Evolutionary conservation across 1,139 yeast species (phyloP), one percentile per base, ranked within the genome.

Genomic region (Nakaseomyces bracarensis): DNA sequence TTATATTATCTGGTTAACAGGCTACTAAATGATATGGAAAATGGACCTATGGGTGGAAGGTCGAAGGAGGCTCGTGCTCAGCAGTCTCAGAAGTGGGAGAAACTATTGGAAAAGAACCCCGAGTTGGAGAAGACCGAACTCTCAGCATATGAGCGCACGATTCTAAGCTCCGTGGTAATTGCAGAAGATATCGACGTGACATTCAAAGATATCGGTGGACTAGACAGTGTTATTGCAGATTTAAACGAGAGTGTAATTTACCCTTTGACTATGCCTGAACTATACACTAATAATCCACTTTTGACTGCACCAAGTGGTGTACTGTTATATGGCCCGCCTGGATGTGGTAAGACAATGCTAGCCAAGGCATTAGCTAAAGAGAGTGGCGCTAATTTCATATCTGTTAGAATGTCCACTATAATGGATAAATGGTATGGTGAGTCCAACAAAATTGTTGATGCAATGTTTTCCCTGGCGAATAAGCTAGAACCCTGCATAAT

Each of bases 351-450:
- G 64, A 91, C 97, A 9, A 85, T 91, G 96, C 70, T 91, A 54
- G 97, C 97, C 16, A 89, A 89, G 61, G 97, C 97, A 0, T 73
- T 91, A 39, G 97, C 97, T 1, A 77, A 79, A 44, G 96, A 89
- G 61, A 81, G 94, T 53, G 89, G 89, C 0, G 97, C 98, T 0
- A 86, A 82, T 54, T 91, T 91, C 64, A 74, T 91, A 42, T 87
- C 89, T 59, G 82, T 91, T 43, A 75, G 95, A 62, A 85, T 91
- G 94, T 86, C 96, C 6, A 81, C 93, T 1, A 77, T 91, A 18
- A 85, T 91, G 93, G 97, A 93, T 66, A 91, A 91, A 64, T 91
- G 96, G 96, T 91, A 86, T 61, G 98, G 98, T 15, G 98, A 91
- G 62, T 80, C 93, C 38, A 91, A 91, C 63, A 91, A 91, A 66